Evolutionary conservation across 192 early-diverging fungal genomes (phyloP), one percentile per base, ranked within the genome.

Genomic region (Entomortierella beljakovae): DNA sequence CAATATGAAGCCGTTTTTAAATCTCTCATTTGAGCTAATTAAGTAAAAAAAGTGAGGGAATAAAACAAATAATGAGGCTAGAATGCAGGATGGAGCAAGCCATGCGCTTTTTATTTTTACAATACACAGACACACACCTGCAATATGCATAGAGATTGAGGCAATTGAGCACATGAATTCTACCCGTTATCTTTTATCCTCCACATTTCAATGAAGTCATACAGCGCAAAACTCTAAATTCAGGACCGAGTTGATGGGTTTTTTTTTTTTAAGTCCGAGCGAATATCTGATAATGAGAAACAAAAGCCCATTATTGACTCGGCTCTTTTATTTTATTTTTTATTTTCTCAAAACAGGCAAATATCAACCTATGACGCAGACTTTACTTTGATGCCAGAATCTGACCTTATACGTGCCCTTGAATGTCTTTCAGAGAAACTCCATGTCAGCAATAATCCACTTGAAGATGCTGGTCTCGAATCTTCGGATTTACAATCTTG

Each of bases 281-380:
- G 51, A 46, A 20, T 46, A 46, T 20, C 43, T 10, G 43, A 46
- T 3, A 11, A 16, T 20, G 43, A 46, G 20, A 11, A 5, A 11
- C 20, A 15, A n/a, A n/a, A n/a, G n/a, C n/a, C 20, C 20, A 20
- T 20, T 16, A 18, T 50, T 50, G 20, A 22, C 49, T 6, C 28
- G 22, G 29, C 40, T 38, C 55, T 58, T 9, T 22, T 51, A 20
- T 59, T 18, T 22, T 50, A 22, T 20, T 38, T 33, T 40, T 4
- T 18, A 7, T 51, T 7, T 11, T 15, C 13, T 22, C n/a, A 54
- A 32, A 16, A 8, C 25, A 77, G 73, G 60, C 73, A 77, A 68
- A 77, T 77, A 77, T 77, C 73, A 18, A 79, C 75, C 5, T 79
- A 79, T 55, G 75, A 79, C 42, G 75, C 67, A 0, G 75, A 79